These are phyloP conservation scores for Rosellinia necatrix DNA, from an alignment of 2,329 filamentous ascomycete genomes.

Conservation along the genomic window DNA sequence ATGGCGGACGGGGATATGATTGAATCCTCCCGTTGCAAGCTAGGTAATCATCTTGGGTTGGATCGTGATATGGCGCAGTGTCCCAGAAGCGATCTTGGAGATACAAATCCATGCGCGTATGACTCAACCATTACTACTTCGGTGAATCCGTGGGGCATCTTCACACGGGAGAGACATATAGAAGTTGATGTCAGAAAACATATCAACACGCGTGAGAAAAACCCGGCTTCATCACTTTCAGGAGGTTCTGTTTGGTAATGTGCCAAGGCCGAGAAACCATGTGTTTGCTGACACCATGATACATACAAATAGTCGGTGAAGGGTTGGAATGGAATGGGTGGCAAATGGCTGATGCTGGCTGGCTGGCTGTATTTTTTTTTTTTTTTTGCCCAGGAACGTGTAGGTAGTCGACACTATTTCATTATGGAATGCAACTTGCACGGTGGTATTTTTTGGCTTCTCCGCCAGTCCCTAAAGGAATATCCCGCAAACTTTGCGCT, in stretches of 20 bases:
- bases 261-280: constrained; percentile 12
- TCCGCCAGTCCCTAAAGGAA: no score
- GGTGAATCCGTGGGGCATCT: constrained; percentile 4
- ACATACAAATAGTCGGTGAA: constrained; percentile 24
- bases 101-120: not conserved
- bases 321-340: constrained; percentile 6
- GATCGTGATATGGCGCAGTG: not conserved
- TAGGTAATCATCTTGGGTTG: not conserved
- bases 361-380: no score
- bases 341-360: no score
- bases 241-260: not conserved
- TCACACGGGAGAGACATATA: no score
- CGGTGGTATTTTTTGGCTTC: not conserved
- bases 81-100: not conserved
- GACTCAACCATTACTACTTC: constrained; percentile 2
- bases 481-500: not conserved
- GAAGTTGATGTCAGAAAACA: no score
- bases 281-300: constrained; percentile 22
- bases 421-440: not conserved
- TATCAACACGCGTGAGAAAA: not conserved
- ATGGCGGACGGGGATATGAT: not conserved
- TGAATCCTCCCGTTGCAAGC: not conserved
- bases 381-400: not conserved
- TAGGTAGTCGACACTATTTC: constrained; percentile 5
- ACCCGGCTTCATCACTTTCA: not conserved